phyloP scores from a whole-genome alignment of 2,329 filamentous ascomycete genomes.

The Didymella arachidicola region DNA sequence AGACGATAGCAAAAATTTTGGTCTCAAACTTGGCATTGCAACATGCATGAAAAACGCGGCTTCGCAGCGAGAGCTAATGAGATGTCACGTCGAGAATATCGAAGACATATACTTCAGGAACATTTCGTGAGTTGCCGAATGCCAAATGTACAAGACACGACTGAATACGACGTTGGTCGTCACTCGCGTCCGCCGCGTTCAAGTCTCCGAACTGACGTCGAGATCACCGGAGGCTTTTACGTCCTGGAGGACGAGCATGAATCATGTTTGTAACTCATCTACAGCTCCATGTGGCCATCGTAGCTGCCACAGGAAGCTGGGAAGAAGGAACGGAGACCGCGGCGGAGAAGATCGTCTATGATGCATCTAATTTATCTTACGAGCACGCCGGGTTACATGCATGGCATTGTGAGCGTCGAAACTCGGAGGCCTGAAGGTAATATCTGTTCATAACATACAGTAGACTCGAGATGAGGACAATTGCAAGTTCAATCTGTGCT shows the following conservation, averaged over 20 bases:
- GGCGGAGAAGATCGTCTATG: not conserved
- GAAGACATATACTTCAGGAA: not conserved
- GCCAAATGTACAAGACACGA: not conserved
- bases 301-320: not conserved
- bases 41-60: conserved; percentile 1
- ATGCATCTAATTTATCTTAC: not conserved
- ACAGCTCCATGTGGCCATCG: not conserved
- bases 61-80: conserved; percentile 1
- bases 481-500: not conserved
- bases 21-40: not conserved
- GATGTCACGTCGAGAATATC: not conserved
- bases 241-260: not conserved
- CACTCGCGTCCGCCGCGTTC: not conserved
- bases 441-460: not conserved
- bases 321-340: not conserved
- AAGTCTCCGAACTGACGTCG: not conserved
- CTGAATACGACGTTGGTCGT: not conserved
- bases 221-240: not conserved
- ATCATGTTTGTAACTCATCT: not conserved
- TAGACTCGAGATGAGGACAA: not conserved
- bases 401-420: too few species aligned
- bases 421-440: too few species aligned
- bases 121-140: not conserved
- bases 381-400: too few species aligned
- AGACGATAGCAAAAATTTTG: not conserved